These are phyloP conservation scores for Lepidium aucheri DNA, from an alignment of 345 rosid genomes.

Conservation along the genomic window DNA sequence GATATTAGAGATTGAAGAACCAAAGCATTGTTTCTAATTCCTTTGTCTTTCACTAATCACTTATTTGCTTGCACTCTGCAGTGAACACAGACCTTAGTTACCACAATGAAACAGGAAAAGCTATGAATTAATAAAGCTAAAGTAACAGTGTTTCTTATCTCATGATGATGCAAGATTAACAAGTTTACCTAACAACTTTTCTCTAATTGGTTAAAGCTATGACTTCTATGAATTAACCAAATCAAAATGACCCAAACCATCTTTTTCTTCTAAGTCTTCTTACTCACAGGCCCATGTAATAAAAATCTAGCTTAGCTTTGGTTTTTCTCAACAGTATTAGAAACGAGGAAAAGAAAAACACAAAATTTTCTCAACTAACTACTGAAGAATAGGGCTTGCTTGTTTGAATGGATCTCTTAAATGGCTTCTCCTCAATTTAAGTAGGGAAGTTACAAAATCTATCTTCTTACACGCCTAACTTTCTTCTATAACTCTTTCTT, in stretches of 20 bases:
- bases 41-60: neutral
- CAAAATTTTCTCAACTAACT: constrained; percentile 5
- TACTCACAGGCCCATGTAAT: neutral
- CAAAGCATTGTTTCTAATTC: neutral
- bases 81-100: neutral
- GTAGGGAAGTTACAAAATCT: constrained; percentile 21
- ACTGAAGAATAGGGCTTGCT: constrained; percentile 28
- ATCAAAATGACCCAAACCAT: neutral
- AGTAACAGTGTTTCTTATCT: neutral
- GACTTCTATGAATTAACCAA: neutral
- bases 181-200: neutral
- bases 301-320: neutral
- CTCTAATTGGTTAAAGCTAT: neutral
- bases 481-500: constrained; percentile 4
- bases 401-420: constrained; percentile 21
- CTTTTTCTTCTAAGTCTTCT: neutral
- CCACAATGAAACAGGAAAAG: neutral
- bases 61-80: neutral
- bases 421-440: constrained; percentile 22
- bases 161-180: neutral
- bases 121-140: neutral
- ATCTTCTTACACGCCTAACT: constrained; percentile 27
- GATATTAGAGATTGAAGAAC: neutral
- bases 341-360: neutral
- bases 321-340: neutral